Percentiles rank a stretch among this genome's conserved stretches.
These are phyloP conservation scores for Paramyrothecium roridum DNA, from an alignment of 2,329 filamentous ascomycete species.

Conservation along the genomic window DNA sequence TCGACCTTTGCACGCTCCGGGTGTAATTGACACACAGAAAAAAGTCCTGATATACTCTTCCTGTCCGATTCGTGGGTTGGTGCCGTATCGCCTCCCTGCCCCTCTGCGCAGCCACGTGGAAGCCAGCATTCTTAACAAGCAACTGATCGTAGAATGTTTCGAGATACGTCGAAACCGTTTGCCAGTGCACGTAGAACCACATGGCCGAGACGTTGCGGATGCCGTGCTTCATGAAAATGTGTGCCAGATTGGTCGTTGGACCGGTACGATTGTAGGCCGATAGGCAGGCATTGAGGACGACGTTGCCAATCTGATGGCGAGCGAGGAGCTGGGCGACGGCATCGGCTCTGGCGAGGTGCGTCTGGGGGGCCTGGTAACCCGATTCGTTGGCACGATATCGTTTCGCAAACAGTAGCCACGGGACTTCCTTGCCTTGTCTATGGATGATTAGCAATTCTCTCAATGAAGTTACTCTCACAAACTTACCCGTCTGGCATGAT, in stretches of 20 bases:
- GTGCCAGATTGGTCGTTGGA: constrained; percentile 19
- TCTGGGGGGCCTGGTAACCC: constrained; percentile 16
- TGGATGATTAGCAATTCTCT: not conserved
- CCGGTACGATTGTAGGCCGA: constrained; percentile 22
- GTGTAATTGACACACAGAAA: constrained; percentile 27
- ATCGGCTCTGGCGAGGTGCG: constrained; percentile 15
- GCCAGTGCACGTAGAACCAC: constrained; percentile 25
- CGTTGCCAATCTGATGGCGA: constrained; percentile 18
- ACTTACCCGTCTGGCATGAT: constrained; percentile 20
- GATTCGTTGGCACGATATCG: constrained; percentile 9
- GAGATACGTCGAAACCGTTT: constrained; percentile 22
- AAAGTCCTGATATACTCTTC: constrained; percentile 17
- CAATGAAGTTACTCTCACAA: not conserved
- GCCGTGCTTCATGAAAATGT: constrained; percentile 21
- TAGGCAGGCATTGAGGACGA: constrained; percentile 23
- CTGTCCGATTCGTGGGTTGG: not conserved
- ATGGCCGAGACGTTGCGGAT: constrained; percentile 23
- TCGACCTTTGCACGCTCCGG: constrained; percentile 9
- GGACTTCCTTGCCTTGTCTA: constrained; percentile 15
- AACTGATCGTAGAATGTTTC: constrained; percentile 7
- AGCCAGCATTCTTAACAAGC: constrained; percentile 19
- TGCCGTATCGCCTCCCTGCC: constrained; percentile 19
- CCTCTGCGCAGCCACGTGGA: constrained; percentile 22
- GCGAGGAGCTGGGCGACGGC: constrained; percentile 18
- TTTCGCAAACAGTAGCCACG: constrained; percentile 22